A percentile compares a stretch with the other conserved stretches of the same genome.
These are phyloP conservation scores for Entomortierella parvispora DNA, from an alignment of 192 early-diverging fungal genomes.

Conservation along the genomic window DNA sequence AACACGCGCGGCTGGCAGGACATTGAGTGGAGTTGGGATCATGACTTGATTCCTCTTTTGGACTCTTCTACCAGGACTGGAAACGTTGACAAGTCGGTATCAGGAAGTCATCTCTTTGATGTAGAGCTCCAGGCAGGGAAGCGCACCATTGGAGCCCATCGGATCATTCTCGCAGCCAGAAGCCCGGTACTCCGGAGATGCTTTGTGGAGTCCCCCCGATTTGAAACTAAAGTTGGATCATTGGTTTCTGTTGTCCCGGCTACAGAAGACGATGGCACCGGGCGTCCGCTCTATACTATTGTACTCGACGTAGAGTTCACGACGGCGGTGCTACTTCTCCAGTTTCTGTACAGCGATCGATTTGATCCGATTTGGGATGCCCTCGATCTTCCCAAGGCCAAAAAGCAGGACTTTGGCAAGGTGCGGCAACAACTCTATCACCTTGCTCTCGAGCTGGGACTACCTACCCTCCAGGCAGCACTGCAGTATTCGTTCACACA, in stretches of 20 bases:
- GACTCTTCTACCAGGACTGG: background rate
- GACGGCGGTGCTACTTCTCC: slow-evolving; percentile 55
- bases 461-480: slow-evolving; percentile 53
- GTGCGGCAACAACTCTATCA: slow-evolving; percentile 53
- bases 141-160: slow-evolving; percentile 55
- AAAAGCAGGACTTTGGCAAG: slow-evolving; percentile 15
- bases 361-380: slow-evolving; percentile 58
- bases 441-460: slow-evolving; percentile 38
- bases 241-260: slow-evolving; percentile 16
- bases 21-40: slow-evolving; percentile 45
- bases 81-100: slow-evolving; percentile 8
- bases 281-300: slow-evolving; percentile 18
- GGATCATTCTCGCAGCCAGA: slow-evolving; percentile 57
- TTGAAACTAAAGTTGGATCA: slow-evolving; percentile 6
- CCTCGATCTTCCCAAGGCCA: slow-evolving; percentile 11
- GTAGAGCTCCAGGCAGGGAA: slow-evolving; percentile 55
- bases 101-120: slow-evolving; percentile 54
- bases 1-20: slow-evolving; percentile 30
- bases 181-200: slow-evolving; percentile 46
- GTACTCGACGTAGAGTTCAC: slow-evolving; percentile 38
- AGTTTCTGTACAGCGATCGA: slow-evolving; percentile 65
- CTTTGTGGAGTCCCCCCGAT: slow-evolving; percentile 16
- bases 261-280: background rate
- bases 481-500: slow-evolving; percentile 54
- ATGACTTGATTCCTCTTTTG: slow-evolving; percentile 34